Evolutionary conservation across 2,329 filamentous ascomycete genomes (phyloP).

Genomic region (Arthroderma sp.): DNA sequence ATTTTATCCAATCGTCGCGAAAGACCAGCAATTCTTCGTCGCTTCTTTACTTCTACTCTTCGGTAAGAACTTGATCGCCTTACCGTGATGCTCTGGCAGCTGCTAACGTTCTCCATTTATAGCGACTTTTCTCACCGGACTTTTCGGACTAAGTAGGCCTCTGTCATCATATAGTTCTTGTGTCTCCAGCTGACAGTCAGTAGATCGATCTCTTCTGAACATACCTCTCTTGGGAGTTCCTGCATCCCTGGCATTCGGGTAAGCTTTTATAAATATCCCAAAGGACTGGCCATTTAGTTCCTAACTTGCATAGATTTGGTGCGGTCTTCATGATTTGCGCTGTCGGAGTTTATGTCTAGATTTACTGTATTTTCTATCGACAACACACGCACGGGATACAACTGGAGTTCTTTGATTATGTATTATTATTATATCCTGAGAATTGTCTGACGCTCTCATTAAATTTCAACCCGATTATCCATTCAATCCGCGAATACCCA

Average conservation of each 20-base stretch:
- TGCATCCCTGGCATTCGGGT: slow-evolving; percentile 83
- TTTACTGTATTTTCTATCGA: no score
- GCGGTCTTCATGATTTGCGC: slow-evolving; percentile 98
- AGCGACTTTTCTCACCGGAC: slow-evolving; percentile 56
- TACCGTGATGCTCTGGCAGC: neutral
- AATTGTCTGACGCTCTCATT: neutral
- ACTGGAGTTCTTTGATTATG: no score
- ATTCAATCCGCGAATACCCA: neutral
- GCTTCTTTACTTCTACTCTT: slow-evolving; percentile 62
- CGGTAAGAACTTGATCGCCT: slow-evolving; percentile 31
- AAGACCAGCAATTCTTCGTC: slow-evolving; percentile 70
- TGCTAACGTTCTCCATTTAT: slow-evolving; percentile 3
- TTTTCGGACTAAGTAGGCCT: slow-evolving; percentile 72
- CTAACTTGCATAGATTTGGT: slow-evolving; percentile 52
- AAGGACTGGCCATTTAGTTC: slow-evolving; percentile 7
- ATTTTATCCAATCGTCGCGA: slow-evolving; percentile 66
- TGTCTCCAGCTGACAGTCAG: slow-evolving; percentile 9
- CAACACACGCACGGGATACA: no score
- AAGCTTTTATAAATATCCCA: slow-evolving; percentile 27
- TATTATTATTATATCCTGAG: neutral
- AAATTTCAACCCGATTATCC: neutral
- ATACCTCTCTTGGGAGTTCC: slow-evolving; percentile 68
- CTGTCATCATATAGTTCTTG: neutral
- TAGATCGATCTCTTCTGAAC: slow-evolving; percentile 70
- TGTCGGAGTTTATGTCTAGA: slow-evolving; percentile 90